These are phyloP conservation scores for Candida gigantensis DNA, from an alignment of 1,139 yeast species.

Conservation along the genomic window DNA sequence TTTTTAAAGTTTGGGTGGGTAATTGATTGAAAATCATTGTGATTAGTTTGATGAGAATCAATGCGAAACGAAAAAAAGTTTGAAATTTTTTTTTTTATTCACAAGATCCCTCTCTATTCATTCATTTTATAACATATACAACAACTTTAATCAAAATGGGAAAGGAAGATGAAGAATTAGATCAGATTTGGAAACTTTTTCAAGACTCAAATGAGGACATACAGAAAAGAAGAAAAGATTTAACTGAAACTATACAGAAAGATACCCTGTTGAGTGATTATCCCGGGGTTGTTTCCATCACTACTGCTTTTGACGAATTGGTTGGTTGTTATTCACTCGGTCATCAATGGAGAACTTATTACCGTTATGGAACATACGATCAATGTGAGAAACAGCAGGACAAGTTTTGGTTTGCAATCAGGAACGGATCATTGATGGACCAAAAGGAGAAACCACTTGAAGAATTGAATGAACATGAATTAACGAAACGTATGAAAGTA, in stretches of 20 bases:
- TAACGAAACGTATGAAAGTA: conserved; percentile 52
- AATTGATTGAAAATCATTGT: too few species aligned
- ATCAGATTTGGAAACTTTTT: conserved; percentile 36
- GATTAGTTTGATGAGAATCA: neutral
- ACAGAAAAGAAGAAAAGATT: conserved; percentile 31
- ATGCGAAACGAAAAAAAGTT: neutral
- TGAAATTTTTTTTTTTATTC: neutral
- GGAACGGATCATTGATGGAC: conserved; percentile 43
- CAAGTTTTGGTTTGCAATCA: conserved; percentile 80
- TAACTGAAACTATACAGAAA: conserved; percentile 29
- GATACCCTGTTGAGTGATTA: conserved; percentile 32
- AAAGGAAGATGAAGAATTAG: conserved; percentile 27
- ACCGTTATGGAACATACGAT: conserved; percentile 77
- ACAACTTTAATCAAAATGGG: conserved; percentile 7
- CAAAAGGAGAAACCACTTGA: conserved; percentile 26
- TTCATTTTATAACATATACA: neutral
- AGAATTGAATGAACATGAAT: conserved; percentile 46
- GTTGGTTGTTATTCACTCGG: conserved; percentile 86
- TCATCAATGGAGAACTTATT: conserved; percentile 80
- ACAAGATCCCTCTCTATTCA: conserved; percentile 1
- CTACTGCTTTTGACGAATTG: conserved; percentile 84
- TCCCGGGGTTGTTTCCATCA: conserved; percentile 40
- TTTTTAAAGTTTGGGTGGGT: too few species aligned
- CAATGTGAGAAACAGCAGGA: conserved; percentile 69
- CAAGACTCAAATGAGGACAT: conserved; percentile 38